Evolutionary conservation across 768 basidiomycete genomes (phyloP), one percentile per base, ranked within the genome.

Genomic region (Boletus reticuloceps): DNA sequence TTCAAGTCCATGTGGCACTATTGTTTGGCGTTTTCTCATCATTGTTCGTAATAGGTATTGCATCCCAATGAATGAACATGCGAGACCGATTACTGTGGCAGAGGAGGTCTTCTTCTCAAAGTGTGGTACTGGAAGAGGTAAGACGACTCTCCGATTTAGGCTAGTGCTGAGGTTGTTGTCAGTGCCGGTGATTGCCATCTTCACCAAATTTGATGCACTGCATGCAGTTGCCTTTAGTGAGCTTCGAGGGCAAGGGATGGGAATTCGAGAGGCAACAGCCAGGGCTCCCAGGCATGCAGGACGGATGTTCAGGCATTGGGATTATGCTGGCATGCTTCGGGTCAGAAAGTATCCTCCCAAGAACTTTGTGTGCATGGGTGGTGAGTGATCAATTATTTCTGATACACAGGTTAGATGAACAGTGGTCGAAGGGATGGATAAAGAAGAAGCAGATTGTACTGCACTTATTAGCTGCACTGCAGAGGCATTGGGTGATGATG

Each of bases 151-250:
- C 32, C 43, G 1, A 54, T 19, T 51, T 1, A n/a, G 51, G 36
- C 13, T 27, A 11, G 20, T 4, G 5, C 29, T 53, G 11, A 53
- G 16, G 8, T 19, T 17, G 6, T 34, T 3, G 16, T 27, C 37
- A 77, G 76, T 77, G 20, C 75, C 75, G 6, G 69, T 76, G 3
- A 62, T 77, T 27, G 68, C 66, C 1, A 44, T 77, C 31, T 75
- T 77, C 56, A 76, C 73, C 1, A 76, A 76, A 49, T 69, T 69
- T 39, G 75, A 77, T 54, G 68, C 60, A 22, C 47, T 73, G 10
- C 49, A 66, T 39, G 38, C n/a, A 34, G 47, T 59, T 44, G 64
- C 65, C 48, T 69, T 58, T 37, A 37, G 58, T 13, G 10, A 49
- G 27, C 53, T 65, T 4, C 10, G 16, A 47, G 40, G 38, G 48